phyloP scores from a whole-genome alignment of 345 rosid species.

The Orychophragmus violaceus region DNA sequence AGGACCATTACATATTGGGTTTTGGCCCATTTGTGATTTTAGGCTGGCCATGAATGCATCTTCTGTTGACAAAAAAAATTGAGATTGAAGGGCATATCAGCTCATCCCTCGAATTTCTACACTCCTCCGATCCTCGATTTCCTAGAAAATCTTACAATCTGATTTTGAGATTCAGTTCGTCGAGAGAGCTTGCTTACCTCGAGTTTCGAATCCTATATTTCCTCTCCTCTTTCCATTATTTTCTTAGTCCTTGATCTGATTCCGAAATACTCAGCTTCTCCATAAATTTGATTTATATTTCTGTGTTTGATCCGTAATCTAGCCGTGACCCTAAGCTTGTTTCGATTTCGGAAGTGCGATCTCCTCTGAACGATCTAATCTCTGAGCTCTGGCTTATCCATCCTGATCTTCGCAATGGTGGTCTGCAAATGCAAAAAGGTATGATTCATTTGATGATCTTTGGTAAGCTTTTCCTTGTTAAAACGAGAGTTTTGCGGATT shows the following conservation, averaged over 20 bases:
- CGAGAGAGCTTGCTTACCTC: neutral
- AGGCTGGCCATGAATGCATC: too few species aligned
- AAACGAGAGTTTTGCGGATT: neutral
- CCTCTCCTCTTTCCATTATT: neutral
- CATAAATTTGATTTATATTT: neutral
- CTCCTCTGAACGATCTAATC: neutral
- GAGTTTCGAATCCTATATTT: neutral
- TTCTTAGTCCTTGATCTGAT: conserved; percentile 8
- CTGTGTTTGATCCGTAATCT: neutral
- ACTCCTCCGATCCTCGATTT: too few species aligned
- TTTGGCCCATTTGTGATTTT: too few species aligned
- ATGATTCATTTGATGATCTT: neutral
- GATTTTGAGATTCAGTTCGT: too few species aligned
- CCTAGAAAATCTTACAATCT: too few species aligned
- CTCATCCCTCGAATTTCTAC: too few species aligned
- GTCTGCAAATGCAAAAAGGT: conserved; percentile 97
- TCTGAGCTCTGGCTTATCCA: conserved; percentile 14
- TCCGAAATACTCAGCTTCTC: neutral
- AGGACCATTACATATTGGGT: too few species aligned
- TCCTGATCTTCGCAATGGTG: conserved; percentile 52
- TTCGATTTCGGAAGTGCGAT: neutral
- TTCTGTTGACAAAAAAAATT: too few species aligned
- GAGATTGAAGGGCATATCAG: too few species aligned
- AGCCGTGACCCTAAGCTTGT: neutral
- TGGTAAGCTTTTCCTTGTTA: neutral